Conservation (phyloP, 495 filamentous ascomycete species). For the Pyronema omphalodes region DNA sequence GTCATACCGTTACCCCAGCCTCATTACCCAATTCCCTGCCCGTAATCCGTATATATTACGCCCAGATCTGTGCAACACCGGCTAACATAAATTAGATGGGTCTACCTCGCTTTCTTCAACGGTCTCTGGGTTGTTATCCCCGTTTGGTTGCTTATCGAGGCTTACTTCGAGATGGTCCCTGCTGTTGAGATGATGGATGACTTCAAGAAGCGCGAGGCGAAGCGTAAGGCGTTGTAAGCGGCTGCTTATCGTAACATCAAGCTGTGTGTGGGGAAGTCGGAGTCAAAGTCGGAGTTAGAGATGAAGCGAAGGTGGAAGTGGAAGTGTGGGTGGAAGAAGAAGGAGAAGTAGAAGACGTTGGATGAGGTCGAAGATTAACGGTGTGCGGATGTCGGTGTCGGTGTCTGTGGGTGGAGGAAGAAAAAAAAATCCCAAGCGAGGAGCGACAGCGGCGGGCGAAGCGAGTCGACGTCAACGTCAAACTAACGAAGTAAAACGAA, state of each 20-base stretch:
- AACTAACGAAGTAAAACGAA: too few relatives aligned
- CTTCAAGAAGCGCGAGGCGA: background rate
- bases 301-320: too few relatives aligned
- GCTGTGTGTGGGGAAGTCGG: background rate
- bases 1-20: background rate
- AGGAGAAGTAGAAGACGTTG: background rate
- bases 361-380: background rate
- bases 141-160: slow-evolving; percentile 53
- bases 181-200: background rate
- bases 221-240: background rate
- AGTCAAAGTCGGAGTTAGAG: background rate
- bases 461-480: too few relatives aligned
- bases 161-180: slow-evolving; percentile 24
- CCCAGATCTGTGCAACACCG: too few relatives aligned
- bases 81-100: slow-evolving; percentile 8
- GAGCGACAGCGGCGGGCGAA: too few relatives aligned
- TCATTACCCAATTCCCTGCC: too few relatives aligned
- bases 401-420: background rate
- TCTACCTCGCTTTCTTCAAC: slow-evolving; percentile 87
- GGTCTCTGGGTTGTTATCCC: slow-evolving; percentile 73
- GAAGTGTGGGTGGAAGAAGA: background rate
- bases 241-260: background rate
- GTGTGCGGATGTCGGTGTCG: background rate
- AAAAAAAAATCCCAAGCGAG: too few relatives aligned
- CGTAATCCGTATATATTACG: too few relatives aligned